Evolutionary conservation across 1,139 yeast genomes (phyloP).

Genomic region (Scheffersomyces cryptocercus): DNA sequence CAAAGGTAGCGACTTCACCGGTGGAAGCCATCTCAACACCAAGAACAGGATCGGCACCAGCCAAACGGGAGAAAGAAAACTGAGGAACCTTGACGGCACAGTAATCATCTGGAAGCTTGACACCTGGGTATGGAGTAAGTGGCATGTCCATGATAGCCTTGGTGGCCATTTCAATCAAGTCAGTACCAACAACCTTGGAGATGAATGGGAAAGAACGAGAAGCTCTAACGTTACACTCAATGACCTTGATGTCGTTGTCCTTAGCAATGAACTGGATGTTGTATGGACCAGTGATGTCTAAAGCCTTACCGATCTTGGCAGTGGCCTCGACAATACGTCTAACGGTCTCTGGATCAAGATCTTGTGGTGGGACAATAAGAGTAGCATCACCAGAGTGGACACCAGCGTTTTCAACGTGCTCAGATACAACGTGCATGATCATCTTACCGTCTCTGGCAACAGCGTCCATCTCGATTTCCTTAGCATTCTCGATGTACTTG

Average conservation of each 20-base stretch:
- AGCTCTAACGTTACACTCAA: slow-evolving; percentile 98
- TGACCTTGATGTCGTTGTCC: slow-evolving; percentile 91
- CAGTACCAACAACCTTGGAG: slow-evolving; percentile 96
- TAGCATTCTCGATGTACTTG: slow-evolving; percentile 94
- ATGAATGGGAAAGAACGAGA: slow-evolving; percentile 98
- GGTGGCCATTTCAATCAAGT: slow-evolving; percentile 96
- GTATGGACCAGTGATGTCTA: slow-evolving; percentile 97
- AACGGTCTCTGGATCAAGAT: slow-evolving; percentile 88
- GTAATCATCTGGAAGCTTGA: slow-evolving; percentile 85
- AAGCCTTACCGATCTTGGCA: slow-evolving; percentile 93
- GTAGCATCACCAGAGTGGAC: slow-evolving; percentile 99
- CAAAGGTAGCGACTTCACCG: slow-evolving; percentile 98
- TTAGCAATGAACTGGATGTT: slow-evolving; percentile 95
- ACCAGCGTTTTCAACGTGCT: slow-evolving; percentile 99
- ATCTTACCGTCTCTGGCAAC: slow-evolving; percentile 94
- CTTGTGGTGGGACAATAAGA: slow-evolving; percentile 95
- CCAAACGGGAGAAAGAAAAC: slow-evolving; percentile 94
- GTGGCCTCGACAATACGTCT: slow-evolving; percentile 91
- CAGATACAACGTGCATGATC: slow-evolving; percentile 97
- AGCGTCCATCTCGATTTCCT: slow-evolving; percentile 99
- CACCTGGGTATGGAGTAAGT: slow-evolving; percentile 84
- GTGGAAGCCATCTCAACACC: slow-evolving; percentile 99
- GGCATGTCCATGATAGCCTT: slow-evolving; percentile 93
- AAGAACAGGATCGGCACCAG: slow-evolving; percentile 97
- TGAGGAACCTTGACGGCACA: slow-evolving; percentile 98